phyloP scores from a whole-genome alignment of 2,329 filamentous ascomycete species.

The Xenosphaeropsis pyriputrescens region DNA sequence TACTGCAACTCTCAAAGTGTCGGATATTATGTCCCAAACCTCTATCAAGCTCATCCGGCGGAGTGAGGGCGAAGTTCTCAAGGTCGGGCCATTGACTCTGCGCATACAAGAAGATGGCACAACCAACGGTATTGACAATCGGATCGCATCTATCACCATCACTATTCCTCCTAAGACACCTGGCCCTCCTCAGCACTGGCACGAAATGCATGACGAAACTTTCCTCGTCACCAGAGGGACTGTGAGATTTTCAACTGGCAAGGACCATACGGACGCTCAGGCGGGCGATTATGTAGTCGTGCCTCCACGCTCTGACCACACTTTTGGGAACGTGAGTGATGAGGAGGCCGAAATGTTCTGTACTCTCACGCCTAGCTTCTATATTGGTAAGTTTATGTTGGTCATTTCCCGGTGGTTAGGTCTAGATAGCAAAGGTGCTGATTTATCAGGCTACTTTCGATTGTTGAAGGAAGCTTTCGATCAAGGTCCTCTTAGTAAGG shows the following conservation, averaged over 20 bases:
- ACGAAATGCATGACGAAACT: conserved; percentile 40
- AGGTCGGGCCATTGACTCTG: background rate
- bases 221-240: conserved; percentile 33
- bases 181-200: conserved; percentile 33
- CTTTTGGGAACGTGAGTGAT: conserved; percentile 37
- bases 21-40: too few species aligned
- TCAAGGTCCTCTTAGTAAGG: conserved; percentile 28
- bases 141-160: conserved; percentile 20
- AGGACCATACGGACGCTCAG: conserved; percentile 26
- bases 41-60: too few species aligned
- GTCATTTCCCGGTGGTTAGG: conserved; percentile 20
- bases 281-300: conserved; percentile 39
- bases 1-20: too few species aligned
- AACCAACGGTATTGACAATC: background rate
- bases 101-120: background rate
- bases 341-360: conserved; percentile 39
- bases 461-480: conserved; percentile 20
- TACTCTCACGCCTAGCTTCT: conserved; percentile 39
- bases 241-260: conserved; percentile 27
- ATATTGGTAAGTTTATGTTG: conserved; percentile 41
- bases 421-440: too few species aligned
- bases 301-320: conserved; percentile 36
- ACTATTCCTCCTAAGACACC: conserved; percentile 27
- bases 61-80: too few species aligned
- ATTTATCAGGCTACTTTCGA: too few species aligned